Conservation (phyloP, 2,329 filamentous ascomycete genomes). For the Pseudogymnoascus sp. region DNA sequence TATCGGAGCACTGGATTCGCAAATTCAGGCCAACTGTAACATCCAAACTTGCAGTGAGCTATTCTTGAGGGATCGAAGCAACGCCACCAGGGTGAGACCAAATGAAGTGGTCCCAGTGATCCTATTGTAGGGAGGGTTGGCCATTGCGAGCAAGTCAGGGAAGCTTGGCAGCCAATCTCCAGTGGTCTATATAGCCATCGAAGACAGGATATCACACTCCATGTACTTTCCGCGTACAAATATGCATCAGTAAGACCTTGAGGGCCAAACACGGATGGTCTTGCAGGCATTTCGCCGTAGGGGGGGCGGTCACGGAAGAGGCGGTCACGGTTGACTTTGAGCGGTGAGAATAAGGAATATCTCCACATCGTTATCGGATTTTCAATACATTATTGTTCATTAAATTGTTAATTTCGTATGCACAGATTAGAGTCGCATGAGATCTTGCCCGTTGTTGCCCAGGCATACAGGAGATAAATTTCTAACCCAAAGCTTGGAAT, state of each 20-base stretch:
- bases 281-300: not conserved
- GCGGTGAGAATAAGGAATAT: not conserved
- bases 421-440: not conserved
- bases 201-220: not conserved
- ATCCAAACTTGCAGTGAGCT: not conserved
- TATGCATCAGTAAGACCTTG: not conserved
- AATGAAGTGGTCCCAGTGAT: not conserved
- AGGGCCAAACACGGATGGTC: not conserved
- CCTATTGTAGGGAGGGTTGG: not conserved
- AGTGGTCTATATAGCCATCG: constrained; percentile 1
- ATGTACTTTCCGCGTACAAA: not conserved
- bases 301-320: not conserved
- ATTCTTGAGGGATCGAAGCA: not conserved
- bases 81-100: not conserved
- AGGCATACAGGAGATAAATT: not conserved
- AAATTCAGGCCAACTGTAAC: not conserved
- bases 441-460: not conserved
- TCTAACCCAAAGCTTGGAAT: not conserved
- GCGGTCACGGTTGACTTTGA: not conserved
- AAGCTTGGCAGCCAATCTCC: not conserved
- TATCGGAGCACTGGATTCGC: not conserved
- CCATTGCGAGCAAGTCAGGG: not conserved
- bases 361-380: not conserved
- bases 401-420: not conserved
- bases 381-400: not conserved